phyloP scores from a whole-genome alignment of 345 rosid genomes.

The Mercurialis annua region DNA sequence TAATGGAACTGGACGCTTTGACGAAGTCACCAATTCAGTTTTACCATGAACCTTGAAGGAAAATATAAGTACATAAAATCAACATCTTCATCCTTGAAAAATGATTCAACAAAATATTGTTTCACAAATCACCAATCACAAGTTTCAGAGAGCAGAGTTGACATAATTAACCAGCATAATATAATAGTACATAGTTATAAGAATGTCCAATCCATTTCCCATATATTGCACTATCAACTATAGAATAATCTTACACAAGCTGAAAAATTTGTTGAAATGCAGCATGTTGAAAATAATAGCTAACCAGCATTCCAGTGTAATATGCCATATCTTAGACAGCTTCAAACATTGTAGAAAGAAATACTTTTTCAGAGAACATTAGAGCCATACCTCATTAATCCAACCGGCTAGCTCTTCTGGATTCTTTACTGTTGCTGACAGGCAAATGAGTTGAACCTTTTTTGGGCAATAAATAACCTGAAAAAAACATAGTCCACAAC shows the following conservation, averaged over 20 bases:
- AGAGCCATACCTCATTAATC: conserved; percentile 73
- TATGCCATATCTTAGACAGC: background rate
- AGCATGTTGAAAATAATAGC: conserved; percentile 6
- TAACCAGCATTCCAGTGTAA: background rate
- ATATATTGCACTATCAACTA: background rate
- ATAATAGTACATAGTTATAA: background rate
- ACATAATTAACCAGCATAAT: conserved; percentile 7
- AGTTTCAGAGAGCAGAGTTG: conserved; percentile 18
- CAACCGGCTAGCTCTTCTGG: conserved; percentile 95
- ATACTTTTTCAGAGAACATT: background rate
- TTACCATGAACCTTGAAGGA: conserved; percentile 77
- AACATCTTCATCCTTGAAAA: conserved; percentile 17
- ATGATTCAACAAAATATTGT: background rate
- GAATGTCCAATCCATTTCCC: background rate
- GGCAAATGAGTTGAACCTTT: conserved; percentile 81
- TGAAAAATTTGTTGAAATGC: background rate
- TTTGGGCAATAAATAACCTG: conserved; percentile 96
- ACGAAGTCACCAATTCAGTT: conserved; percentile 81
- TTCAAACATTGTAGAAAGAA: background rate
- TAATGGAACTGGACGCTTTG: conserved; percentile 91
- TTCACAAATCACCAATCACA: conserved; percentile 10
- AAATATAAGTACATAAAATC: conserved; percentile 17
- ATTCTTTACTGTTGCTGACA: conserved; percentile 95
- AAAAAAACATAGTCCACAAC: conserved; percentile 9
- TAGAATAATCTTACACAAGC: background rate